phyloP scores from a whole-genome alignment of 2,329 filamentous ascomycete species.

The Phyllosticta capitalensis region DNA sequence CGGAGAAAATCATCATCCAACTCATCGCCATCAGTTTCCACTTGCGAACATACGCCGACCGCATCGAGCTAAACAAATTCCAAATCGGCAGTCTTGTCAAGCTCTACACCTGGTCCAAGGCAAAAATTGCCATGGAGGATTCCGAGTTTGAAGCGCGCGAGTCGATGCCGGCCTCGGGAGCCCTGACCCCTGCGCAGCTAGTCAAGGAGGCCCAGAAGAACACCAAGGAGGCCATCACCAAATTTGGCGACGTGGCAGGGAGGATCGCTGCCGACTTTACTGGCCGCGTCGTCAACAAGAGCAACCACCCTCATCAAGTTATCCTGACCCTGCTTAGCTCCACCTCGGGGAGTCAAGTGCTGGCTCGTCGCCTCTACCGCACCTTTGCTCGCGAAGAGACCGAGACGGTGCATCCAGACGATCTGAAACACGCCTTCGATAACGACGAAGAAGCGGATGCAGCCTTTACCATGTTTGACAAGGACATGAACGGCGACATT shows the following conservation, averaged over 20 bases:
- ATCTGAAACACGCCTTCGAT: conserved; percentile 69
- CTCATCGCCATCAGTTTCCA: conserved; percentile 93
- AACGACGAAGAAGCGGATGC: conserved; percentile 79
- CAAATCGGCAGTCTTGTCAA: conserved; percentile 63
- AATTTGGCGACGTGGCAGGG: conserved; percentile 76
- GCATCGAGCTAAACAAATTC: conserved; percentile 88
- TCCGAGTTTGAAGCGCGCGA: conserved; percentile 63
- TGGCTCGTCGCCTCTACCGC: conserved; percentile 80
- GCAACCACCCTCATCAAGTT: conserved; percentile 74
- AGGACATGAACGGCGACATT: conserved; percentile 93
- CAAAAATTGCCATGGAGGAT: conserved; percentile 59
- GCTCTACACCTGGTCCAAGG: conserved; percentile 55
- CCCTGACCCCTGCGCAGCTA: conserved; percentile 63
- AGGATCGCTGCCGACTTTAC: conserved; percentile 88
- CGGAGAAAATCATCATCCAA: conserved; percentile 89
- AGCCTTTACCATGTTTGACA: conserved; percentile 88
- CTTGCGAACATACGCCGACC: conserved; percentile 75
- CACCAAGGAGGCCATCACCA: conserved; percentile 65
- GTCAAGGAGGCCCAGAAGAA: conserved; percentile 62
- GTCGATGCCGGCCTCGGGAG: conserved; percentile 44
- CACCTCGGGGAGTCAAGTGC: conserved; percentile 65
- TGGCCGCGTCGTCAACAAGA: conserved; percentile 57
- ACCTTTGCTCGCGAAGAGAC: conserved; percentile 68
- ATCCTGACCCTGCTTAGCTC: conserved; percentile 66
- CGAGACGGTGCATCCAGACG: conserved; percentile 68